A percentile compares a stretch with the other conserved stretches of the same genome.
Evolutionary conservation across 352 stramenopile genomes (phyloP).

Genomic region (Globisporangium abappressorium): DNA sequence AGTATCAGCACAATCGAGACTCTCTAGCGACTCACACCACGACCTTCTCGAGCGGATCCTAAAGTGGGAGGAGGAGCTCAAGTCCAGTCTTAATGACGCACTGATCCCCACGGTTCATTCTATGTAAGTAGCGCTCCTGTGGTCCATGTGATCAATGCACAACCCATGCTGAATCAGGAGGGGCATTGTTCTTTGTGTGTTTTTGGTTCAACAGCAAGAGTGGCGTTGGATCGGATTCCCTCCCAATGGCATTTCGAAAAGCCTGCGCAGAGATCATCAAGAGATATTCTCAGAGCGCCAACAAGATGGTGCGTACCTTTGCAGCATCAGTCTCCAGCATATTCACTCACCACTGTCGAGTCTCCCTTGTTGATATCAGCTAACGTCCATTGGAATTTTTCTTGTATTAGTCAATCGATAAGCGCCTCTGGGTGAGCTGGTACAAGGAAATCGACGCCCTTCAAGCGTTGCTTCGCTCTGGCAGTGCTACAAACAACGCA

Average conservation of each 20-base stretch:
- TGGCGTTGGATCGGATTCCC: not conserved
- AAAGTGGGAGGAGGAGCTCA: constrained; percentile 8
- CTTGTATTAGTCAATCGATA: constrained; percentile 38
- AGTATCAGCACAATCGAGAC: not conserved
- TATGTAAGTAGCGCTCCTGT: constrained; percentile 1
- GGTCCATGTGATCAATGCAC: not conserved
- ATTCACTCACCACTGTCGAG: not conserved
- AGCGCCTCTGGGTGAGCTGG: constrained; percentile 65
- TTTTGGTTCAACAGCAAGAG: not conserved
- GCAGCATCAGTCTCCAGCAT: not conserved
- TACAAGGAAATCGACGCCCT: constrained; percentile 50
- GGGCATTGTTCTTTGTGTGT: not conserved
- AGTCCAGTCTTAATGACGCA: not conserved
- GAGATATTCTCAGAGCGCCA: constrained; percentile 27
- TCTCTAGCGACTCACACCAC: not conserved
- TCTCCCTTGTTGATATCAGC: not conserved
- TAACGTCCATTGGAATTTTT: not conserved
- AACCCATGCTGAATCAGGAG: not conserved
- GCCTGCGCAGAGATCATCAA: constrained; percentile 39
- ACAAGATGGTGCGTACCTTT: constrained; percentile 29
- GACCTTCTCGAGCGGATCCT: constrained; percentile 8
- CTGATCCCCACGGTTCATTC: not conserved
- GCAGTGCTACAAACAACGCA: constrained; percentile 11
- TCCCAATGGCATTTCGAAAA: constrained; percentile 21
- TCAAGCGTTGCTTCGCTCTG: constrained; percentile 11